Evolutionary conservation across 2,329 filamentous ascomycete species (phyloP).

Genomic region (Aphanoascus verrucosus): DNA sequence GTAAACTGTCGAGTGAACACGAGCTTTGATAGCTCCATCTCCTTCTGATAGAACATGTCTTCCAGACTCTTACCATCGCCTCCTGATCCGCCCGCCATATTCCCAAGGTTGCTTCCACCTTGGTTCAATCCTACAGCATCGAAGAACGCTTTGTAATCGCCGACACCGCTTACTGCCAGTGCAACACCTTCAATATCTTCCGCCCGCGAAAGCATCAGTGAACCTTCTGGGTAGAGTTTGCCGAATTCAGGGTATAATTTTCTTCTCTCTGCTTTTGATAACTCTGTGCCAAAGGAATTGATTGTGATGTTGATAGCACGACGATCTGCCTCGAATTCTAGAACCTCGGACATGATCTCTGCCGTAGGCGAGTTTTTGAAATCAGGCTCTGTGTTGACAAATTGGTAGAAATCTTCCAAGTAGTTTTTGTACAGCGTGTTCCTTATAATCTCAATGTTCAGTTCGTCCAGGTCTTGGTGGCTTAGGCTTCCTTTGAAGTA

Average conservation of each 20-base stretch:
- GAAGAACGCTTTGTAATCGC: slow-evolving; percentile 93
- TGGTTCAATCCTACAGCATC: slow-evolving; percentile 76
- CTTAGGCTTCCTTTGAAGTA: slow-evolving; percentile 97
- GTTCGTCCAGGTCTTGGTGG: slow-evolving; percentile 92
- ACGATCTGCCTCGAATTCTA: slow-evolving; percentile 93
- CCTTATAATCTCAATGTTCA: slow-evolving; percentile 98
- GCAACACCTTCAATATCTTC: slow-evolving; percentile 92
- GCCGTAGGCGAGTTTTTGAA: slow-evolving; percentile 80
- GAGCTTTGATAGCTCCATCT: slow-evolving; percentile 95
- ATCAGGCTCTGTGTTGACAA: slow-evolving; percentile 80
- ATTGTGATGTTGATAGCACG: slow-evolving; percentile 98
- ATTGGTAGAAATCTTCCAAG: slow-evolving; percentile 91
- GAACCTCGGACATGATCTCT: slow-evolving; percentile 88
- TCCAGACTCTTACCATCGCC: slow-evolving; percentile 82
- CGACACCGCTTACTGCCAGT: slow-evolving; percentile 82
- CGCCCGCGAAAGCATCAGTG: slow-evolving; percentile 83
- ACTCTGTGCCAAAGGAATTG: slow-evolving; percentile 95
- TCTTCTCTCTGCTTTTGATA: slow-evolving; percentile 84
- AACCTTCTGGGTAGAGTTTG: slow-evolving; percentile 84
- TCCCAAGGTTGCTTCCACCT: slow-evolving; percentile 63
- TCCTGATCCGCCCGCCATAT: slow-evolving; percentile 71
- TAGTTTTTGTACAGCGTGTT: slow-evolving; percentile 99
- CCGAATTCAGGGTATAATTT: slow-evolving; percentile 94
- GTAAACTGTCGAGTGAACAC: slow-evolving; percentile 96
- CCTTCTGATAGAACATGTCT: slow-evolving; percentile 97